Evolutionary conservation across 1,139 yeast species (phyloP).

Genomic region (Scheffersomyces quercinus): DNA sequence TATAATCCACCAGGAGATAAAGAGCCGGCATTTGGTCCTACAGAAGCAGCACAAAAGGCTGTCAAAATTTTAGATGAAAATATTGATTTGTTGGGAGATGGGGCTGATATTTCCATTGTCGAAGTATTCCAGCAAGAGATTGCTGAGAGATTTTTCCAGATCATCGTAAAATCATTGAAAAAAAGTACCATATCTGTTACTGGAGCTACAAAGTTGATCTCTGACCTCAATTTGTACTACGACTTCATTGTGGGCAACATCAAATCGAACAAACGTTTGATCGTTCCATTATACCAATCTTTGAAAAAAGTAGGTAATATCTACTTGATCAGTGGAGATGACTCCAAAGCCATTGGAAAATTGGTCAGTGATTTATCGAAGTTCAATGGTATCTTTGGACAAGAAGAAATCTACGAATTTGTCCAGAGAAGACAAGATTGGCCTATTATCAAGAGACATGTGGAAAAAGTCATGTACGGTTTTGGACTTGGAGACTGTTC

Average conservation of each 20-base stretch:
- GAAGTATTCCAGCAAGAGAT: conserved; percentile 95
- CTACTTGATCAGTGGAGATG: conserved; percentile 72
- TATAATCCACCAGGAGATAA: conserved; percentile 31
- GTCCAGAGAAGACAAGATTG: conserved; percentile 89
- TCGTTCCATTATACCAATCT: conserved; percentile 77
- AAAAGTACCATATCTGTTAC: conserved; percentile 69
- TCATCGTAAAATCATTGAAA: conserved; percentile 70
- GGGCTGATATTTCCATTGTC: conserved; percentile 84
- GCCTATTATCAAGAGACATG: conserved; percentile 71
- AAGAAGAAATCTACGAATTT: conserved; percentile 91
- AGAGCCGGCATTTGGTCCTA: conserved; percentile 49
- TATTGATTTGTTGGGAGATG: conserved; percentile 70
- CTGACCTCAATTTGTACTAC: conserved; percentile 75
- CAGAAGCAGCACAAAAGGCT: conserved; percentile 66
- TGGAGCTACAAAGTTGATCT: conserved; percentile 79
- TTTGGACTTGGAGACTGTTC: conserved; percentile 70
- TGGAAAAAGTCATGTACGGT: conserved; percentile 95
- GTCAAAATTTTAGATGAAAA: conserved; percentile 70
- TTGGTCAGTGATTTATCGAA: conserved; percentile 81
- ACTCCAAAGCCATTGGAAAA: conserved; percentile 81
- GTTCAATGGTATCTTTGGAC: conserved; percentile 86
- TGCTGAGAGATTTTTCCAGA: conserved; percentile 80
- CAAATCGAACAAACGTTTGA: conserved; percentile 59
- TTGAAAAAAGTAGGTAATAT: conserved; percentile 83
- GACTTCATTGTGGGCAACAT: conserved; percentile 63